phyloP scores from a whole-genome alignment of 257 asterid genomes.

The Nicotiana paniculata region DNA sequence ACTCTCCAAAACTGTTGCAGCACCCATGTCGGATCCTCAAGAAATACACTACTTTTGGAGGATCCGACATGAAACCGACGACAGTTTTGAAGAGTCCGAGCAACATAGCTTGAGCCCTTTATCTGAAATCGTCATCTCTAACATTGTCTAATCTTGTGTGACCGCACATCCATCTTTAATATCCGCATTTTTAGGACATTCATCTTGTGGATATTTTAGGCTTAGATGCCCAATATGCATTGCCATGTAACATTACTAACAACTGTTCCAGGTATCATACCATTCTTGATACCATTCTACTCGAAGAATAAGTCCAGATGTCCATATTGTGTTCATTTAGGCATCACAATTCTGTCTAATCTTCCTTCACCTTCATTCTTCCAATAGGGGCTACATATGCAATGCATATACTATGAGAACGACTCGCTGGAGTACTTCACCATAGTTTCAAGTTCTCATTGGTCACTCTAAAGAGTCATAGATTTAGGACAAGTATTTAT shows the following conservation, averaged over 20 bases:
- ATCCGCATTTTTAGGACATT: no score
- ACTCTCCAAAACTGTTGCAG: no score
- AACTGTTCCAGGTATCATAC: background rate
- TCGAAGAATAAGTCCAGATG: background rate
- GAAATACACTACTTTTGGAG: no score
- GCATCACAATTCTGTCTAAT: background rate
- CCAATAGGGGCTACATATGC: background rate
- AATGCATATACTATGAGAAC: background rate
- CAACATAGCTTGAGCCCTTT: background rate
- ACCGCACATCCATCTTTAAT: background rate
- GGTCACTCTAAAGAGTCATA: background rate
- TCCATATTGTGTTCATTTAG: background rate
- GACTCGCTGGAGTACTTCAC: background rate
- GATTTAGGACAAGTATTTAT: background rate
- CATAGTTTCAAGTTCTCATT: background rate
- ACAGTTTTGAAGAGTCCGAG: no score
- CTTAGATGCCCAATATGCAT: background rate
- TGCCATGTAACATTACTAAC: background rate
- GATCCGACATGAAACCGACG: no score
- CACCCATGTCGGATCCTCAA: no score
- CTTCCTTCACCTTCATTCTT: background rate
- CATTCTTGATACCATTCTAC: background rate
- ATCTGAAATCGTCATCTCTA: background rate
- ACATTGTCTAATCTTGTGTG: background rate
- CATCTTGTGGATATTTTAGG: background rate